Conservation (phyloP, 2,329 filamentous ascomycete genomes). For the Teratosphaeria destructans region DNA sequence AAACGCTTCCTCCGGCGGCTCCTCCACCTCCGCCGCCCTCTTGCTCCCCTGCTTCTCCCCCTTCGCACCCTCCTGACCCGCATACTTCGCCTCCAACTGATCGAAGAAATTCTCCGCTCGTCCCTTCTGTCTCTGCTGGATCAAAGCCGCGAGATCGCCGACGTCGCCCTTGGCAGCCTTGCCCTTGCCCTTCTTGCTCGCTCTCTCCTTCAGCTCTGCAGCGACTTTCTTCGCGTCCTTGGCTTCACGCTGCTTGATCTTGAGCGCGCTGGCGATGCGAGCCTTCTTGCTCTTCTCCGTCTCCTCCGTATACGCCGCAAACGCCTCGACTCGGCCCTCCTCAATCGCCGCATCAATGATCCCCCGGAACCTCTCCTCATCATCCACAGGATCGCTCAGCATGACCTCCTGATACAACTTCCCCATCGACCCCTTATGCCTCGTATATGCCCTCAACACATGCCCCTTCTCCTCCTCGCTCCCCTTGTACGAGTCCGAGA, state of each 20-base stretch:
- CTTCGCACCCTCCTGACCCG: slow-evolving; percentile 26
- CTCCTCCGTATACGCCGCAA: slow-evolving; percentile 62
- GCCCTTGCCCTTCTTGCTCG: slow-evolving; percentile 49
- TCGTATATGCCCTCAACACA: slow-evolving; percentile 64
- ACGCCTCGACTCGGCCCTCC: slow-evolving; percentile 54
- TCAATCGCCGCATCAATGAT: slow-evolving; percentile 77
- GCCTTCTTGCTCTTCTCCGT: slow-evolving; percentile 33
- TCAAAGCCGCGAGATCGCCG: slow-evolving; percentile 59
- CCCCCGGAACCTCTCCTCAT: slow-evolving; percentile 72
- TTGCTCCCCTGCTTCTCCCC: slow-evolving; percentile 38
- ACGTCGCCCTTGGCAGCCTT: slow-evolving; percentile 36
- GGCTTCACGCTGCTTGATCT: slow-evolving; percentile 57
- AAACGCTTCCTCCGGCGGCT: slow-evolving; percentile 56
- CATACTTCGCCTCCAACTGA: slow-evolving; percentile 67
- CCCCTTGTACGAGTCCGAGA: slow-evolving; percentile 69
- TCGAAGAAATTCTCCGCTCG: slow-evolving; percentile 56
- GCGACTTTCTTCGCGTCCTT: slow-evolving; percentile 59
- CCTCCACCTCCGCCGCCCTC: slow-evolving; percentile 44
- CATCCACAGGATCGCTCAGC: slow-evolving; percentile 70
- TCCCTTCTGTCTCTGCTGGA: slow-evolving; percentile 58
- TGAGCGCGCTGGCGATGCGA: slow-evolving; percentile 48
- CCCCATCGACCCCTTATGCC: slow-evolving; percentile 64
- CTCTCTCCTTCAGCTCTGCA: slow-evolving; percentile 61
- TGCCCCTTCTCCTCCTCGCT: slow-evolving; percentile 77
- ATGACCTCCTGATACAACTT: slow-evolving; percentile 73